phyloP scores from a whole-genome alignment of 495 filamentous ascomycete genomes.

The Penicillium flavigenum region DNA sequence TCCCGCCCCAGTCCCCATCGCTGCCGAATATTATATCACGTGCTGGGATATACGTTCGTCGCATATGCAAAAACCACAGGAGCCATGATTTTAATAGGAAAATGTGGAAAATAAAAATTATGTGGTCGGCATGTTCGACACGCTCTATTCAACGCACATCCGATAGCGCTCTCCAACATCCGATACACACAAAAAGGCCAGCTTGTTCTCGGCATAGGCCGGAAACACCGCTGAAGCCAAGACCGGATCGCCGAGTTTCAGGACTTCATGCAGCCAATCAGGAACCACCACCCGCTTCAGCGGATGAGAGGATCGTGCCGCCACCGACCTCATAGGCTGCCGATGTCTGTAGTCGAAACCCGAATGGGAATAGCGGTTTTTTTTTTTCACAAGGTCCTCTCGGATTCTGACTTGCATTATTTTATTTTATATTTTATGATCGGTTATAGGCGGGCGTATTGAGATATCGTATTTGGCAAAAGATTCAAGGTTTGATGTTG shows the following conservation, averaged over 20 bases:
- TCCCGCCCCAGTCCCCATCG: slow-evolving; percentile 15
- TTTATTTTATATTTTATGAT: background rate
- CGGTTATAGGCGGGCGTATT: background rate
- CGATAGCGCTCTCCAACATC: slow-evolving; percentile 10
- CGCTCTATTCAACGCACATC: slow-evolving; percentile 3
- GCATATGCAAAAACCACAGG: background rate
- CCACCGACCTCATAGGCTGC: slow-evolving; percentile 33
- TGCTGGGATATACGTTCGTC: background rate
- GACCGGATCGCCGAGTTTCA: slow-evolving; percentile 37
- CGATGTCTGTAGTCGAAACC: slow-evolving; percentile 14
- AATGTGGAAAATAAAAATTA: slow-evolving; percentile 1
- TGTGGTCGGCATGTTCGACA: background rate
- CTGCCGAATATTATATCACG: slow-evolving; percentile 13
- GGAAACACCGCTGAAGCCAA: slow-evolving; percentile 29
- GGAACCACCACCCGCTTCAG: background rate
- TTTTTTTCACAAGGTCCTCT: slow-evolving; percentile 19
- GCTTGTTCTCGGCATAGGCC: slow-evolving; percentile 23
- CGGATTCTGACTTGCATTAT: slow-evolving; percentile 14
- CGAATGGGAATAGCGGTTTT: slow-evolving; percentile 3
- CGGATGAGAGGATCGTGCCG: slow-evolving; percentile 25
- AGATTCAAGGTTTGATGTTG: background rate
- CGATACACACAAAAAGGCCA: slow-evolving; percentile 4
- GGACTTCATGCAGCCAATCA: slow-evolving; percentile 24
- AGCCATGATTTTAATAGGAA: background rate
- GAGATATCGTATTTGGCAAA: background rate